phyloP scores from a whole-genome alignment of 441 rosid species.

The Populus trichocarpa region DNA sequence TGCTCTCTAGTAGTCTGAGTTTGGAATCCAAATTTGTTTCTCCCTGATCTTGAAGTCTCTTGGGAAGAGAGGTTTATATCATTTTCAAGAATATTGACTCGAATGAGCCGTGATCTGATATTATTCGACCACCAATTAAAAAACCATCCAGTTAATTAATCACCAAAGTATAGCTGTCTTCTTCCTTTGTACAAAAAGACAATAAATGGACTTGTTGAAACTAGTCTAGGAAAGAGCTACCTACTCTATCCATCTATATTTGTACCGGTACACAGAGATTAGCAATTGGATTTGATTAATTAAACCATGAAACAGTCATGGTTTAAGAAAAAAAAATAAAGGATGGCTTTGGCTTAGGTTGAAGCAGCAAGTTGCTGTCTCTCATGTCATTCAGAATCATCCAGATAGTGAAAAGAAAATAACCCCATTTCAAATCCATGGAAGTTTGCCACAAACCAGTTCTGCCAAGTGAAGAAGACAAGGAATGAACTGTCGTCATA shows the following conservation, averaged over 20 bases:
- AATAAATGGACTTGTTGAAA: neutral
- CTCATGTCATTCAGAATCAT: neutral
- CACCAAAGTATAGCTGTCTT: neutral
- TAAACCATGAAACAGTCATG: too few species aligned
- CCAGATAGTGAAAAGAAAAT: too few species aligned
- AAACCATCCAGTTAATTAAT: neutral
- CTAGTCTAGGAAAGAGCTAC: neutral
- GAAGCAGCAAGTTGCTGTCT: neutral
- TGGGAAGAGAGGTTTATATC: too few species aligned
- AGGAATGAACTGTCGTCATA: neutral
- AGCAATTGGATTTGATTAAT: too few species aligned
- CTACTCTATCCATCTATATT: neutral
- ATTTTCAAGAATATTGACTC: neutral
- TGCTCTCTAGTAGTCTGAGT: neutral
- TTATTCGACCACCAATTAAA: neutral
- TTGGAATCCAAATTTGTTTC: neutral
- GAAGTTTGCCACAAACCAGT: neutral
- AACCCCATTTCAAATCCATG: neutral
- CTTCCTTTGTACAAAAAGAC: neutral
- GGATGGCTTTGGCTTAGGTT: neutral
- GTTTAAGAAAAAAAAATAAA: too few species aligned
- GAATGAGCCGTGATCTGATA: neutral
- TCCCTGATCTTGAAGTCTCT: neutral
- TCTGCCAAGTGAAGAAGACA: neutral
- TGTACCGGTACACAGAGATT: neutral